Base-by-base conservation (phyloP, 225 moss, liverwort and hornwort species). In the Marchantia paleacea region DNA sequence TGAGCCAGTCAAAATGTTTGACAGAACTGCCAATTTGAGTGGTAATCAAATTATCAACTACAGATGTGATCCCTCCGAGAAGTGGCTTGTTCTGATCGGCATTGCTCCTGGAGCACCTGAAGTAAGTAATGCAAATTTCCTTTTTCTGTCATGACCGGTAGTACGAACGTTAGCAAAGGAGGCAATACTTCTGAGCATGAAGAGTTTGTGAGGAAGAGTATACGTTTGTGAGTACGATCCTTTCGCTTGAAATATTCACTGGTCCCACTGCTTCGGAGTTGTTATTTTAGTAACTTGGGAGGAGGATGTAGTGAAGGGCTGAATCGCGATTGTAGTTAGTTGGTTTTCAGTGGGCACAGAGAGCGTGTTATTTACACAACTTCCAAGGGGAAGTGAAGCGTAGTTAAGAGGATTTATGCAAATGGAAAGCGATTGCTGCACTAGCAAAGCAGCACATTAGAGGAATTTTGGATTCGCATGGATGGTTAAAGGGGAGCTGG, bases 51-150 rank as follows among this genome's bases (percentile, higher is more conserved):
- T 99, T 65, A 99, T 99, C 72, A 99, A 99, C 82, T 99, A 99
- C 86, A 90, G 94, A 71, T 99, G 99, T 81, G 99, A 99, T 88
- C 89, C 95, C 52, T 89, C 94, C 48, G 99, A 99, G 82, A 99
- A 99, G 90, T 99, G 99, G 99, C 95, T 99, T 28, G 99, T 99
- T 8, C 83, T 99, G 83, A 95, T 99, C 79, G 99, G 99, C 82
- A 99, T 99, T 81, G 99, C 99, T n/a, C 99, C 90, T 77, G 99
- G 99, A 80, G 89, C 92, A 60, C 88, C 99, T 67, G 99, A 99
- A 88, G 97, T 97, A 87, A 72, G 85, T 28, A 12, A 61, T 62
- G 55, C 16, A n/a, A 47, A 51, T n/a, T 72, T 12, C n/a, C 22
- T 24, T 11, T 51, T 10, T 51, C 19, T 58, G 57, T 58, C 26